Conservation (phyloP, 129 eudicot genomes). For the Deinandra increscens region DNA sequence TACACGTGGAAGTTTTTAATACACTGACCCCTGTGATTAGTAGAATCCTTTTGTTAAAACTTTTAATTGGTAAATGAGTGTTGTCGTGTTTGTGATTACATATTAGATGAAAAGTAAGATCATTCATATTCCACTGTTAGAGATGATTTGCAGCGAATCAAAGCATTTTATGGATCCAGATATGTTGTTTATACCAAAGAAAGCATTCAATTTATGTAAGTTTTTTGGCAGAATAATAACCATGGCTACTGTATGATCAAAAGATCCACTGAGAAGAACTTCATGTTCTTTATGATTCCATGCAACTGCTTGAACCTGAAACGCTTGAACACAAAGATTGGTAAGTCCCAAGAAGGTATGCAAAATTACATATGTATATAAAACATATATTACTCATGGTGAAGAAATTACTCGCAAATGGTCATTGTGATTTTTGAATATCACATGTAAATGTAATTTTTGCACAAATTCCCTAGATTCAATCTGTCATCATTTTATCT, state of each 20-base stretch:
- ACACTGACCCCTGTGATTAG: not conserved
- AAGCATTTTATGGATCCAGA: not conserved
- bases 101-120: not conserved
- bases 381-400: not conserved
- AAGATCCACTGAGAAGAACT: conserved; percentile 90
- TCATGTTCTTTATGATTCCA: conserved; percentile 72
- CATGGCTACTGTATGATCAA: conserved; percentile 86
- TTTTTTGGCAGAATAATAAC: conserved; percentile 34
- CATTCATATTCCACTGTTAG: not conserved
- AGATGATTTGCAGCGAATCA: not conserved
- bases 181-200: too few species aligned
- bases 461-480: not conserved
- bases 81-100: not conserved
- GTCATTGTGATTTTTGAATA: not conserved
- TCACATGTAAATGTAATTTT: not conserved
- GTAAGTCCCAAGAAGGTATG: not conserved
- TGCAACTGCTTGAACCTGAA: conserved; percentile 92
- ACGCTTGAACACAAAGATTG: not conserved
- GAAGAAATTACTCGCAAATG: not conserved
- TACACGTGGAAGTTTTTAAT: not conserved
- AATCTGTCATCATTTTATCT: not conserved
- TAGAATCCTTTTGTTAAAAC: not conserved
- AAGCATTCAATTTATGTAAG: not conserved
- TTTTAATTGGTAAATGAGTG: not conserved
- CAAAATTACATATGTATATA: not conserved